A percentile compares a stretch with the other conserved stretches of the same genome.
Conservation (phyloP, 164 flowering plant species). For the Vitis labrusca region DNA sequence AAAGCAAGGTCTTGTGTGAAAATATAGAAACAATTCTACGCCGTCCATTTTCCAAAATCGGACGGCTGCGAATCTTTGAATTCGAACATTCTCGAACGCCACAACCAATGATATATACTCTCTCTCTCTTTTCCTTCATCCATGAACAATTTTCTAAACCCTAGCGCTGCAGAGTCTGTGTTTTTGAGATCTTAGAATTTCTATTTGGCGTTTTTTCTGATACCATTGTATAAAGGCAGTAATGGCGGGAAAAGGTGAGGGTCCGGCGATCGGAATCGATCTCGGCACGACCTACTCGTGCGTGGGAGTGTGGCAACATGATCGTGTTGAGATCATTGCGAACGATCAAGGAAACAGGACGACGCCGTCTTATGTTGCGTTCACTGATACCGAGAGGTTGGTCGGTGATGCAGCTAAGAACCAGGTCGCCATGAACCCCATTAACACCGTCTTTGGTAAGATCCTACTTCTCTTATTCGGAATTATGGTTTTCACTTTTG, state of each 20-base stretch:
- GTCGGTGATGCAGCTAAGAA: slow-evolving; percentile 51
- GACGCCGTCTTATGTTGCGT: slow-evolving; percentile 41
- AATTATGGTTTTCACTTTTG: too few species aligned
- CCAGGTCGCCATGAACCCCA: slow-evolving; percentile 48
- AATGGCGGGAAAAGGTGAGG: slow-evolving; percentile 46
- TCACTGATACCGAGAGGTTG: slow-evolving; percentile 40
- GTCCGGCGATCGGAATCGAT: slow-evolving; percentile 45
- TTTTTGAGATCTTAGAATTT: not conserved
- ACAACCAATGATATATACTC: too few species aligned
- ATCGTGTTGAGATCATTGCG: slow-evolving; percentile 44
- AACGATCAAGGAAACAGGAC: slow-evolving; percentile 45
- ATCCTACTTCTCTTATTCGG: not conserved
- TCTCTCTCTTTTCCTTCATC: too few species aligned
- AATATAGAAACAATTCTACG: too few species aligned
- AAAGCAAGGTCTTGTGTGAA: too few species aligned
- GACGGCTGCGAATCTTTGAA: too few species aligned
- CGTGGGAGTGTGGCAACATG: slow-evolving; percentile 46
- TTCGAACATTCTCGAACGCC: too few species aligned
- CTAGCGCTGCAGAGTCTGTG: too few species aligned
- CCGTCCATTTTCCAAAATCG: too few species aligned
- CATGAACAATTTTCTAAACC: too few species aligned
- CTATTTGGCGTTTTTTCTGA: not conserved
- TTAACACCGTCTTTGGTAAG: slow-evolving; percentile 41
- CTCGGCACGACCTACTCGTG: slow-evolving; percentile 41
- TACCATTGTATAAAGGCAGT: not conserved